A percentile compares a stretch with the other conserved stretches of the same genome.
Evolutionary conservation across 192 early-diverging fungal species (phyloP).

Genomic region (Coemansia brasiliensis): DNA sequence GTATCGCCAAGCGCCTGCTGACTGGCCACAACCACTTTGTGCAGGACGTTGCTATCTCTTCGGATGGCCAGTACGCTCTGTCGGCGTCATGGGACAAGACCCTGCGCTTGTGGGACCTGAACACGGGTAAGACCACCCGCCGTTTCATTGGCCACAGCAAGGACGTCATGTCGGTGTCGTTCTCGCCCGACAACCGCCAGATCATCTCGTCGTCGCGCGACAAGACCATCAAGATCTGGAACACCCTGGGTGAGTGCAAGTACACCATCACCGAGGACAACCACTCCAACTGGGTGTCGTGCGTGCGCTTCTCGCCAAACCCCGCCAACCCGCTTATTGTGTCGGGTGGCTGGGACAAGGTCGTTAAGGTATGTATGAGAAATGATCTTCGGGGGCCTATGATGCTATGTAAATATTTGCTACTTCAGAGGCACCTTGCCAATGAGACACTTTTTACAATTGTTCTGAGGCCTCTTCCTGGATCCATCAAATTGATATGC

Average conservation of each 20-base stretch:
- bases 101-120: slow-evolving; percentile 98
- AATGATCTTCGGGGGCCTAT: slow-evolving; percentile 23
- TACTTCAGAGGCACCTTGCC: slow-evolving; percentile 67
- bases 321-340: slow-evolving; percentile 96
- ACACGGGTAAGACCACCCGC: slow-evolving; percentile 91
- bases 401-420: slow-evolving; percentile 66
- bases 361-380: slow-evolving; percentile 86
- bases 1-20: slow-evolving; percentile 85
- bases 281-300: slow-evolving; percentile 98
- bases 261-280: slow-evolving; percentile 95
- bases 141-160: slow-evolving; percentile 96
- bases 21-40: slow-evolving; percentile 99
- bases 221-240: slow-evolving; percentile 99
- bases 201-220: slow-evolving; percentile 98
- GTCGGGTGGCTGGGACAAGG: slow-evolving; percentile 98
- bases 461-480: slow-evolving; percentile 12
- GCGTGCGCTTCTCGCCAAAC: slow-evolving; percentile 99
- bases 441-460: slow-evolving; percentile 62
- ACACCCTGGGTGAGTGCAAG: slow-evolving; percentile 99
- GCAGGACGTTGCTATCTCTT: slow-evolving; percentile 96
- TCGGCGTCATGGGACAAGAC: slow-evolving; percentile 99
- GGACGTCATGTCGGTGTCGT: slow-evolving; percentile 98
- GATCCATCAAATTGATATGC: background rate
- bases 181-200: slow-evolving; percentile 99
- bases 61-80: slow-evolving; percentile 97